Evolutionary conservation across 176 grass and related monocot species (phyloP).

Genomic region (Metroxylon sagu): DNA sequence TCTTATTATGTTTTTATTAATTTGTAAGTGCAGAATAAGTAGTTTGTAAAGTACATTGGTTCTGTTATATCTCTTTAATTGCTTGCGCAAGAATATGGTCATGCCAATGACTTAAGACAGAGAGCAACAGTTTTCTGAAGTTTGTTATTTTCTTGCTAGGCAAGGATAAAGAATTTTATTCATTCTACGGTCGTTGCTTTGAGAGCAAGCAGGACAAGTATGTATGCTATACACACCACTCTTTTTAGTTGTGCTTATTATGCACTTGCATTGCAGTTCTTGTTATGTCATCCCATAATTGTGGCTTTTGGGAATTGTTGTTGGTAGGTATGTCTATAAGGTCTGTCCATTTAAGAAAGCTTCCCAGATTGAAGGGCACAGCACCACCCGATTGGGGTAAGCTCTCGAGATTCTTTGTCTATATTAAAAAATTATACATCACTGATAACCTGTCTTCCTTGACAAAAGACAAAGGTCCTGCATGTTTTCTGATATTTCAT

Average conservation of each 20-base stretch:
- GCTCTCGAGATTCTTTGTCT: slow-evolving; percentile 6
- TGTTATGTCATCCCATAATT: not conserved
- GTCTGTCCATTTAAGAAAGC: slow-evolving; percentile 93
- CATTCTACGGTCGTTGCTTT: slow-evolving; percentile 87
- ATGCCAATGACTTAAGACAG: too few relatives aligned
- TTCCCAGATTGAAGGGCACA: slow-evolving; percentile 85
- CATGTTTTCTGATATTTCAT: too few relatives aligned
- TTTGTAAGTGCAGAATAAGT: too few relatives aligned
- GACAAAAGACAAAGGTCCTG: too few relatives aligned
- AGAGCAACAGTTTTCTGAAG: too few relatives aligned
- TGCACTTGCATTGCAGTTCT: slow-evolving; percentile 6
- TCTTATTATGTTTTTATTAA: too few relatives aligned
- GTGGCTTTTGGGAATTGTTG: slow-evolving; percentile 15
- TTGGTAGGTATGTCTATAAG: slow-evolving; percentile 80
- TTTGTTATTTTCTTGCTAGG: slow-evolving; percentile 43
- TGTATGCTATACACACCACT: slow-evolving; percentile 31
- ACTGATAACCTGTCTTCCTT: too few relatives aligned
- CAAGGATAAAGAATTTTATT: slow-evolving; percentile 92
- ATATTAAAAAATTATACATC: not conserved
- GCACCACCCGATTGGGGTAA: slow-evolving; percentile 89
- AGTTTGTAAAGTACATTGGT: too few relatives aligned
- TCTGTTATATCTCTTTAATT: not conserved
- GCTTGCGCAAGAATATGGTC: too few relatives aligned
- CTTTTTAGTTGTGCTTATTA: slow-evolving; percentile 15
- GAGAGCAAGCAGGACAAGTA: slow-evolving; percentile 93